Base-by-base conservation (phyloP, 805 yeast species). In the Ogataea ganodermae region DNA sequence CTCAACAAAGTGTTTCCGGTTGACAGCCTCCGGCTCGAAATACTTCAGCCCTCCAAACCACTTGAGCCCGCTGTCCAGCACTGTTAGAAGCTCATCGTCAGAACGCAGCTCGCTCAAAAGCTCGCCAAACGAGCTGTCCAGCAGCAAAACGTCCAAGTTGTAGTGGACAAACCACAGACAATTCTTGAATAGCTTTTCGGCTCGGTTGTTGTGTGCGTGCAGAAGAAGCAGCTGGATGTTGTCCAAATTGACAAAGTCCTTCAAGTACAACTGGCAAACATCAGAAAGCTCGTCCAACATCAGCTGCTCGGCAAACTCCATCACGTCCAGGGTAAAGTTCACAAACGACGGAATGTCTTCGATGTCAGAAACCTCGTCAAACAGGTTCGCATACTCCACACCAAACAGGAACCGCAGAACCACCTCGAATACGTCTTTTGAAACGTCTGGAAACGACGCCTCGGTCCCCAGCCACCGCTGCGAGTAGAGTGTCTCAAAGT, bases 81-180 rank as follows among this genome's bases (percentile, higher is more conserved):
- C 59, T 10, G 47, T 35, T 18, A 59, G 32, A 7, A 56, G 48
- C 18, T 50, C 58, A 5, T 28, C 27, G 6, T 56, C 53, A 3
- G 50, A 49, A 7, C 45, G 35, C 40, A 53, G 48, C 3, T 65
- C 62, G 8, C 60, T 59, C 1, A 75, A 52, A 26, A 72, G 48
- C 7, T 68, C 66, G 1, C 62, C 49, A 45, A 72, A 70, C 1
- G 66, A 65, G 18, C 28, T 21, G 35, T 81, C 83, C 44, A 80
- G 76, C 27, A 89, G 67, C 13, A 87, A 57, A 3, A 80, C 59
- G 24, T 83, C 89, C 46, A 86, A 66, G 60, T 89, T 88, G 52
- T 78, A 74, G 53, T 78, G 81, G 10, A 88, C 71, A 55, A 78
- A 86, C 83, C 89, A 83, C 21, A 83, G 68, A 59, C 96, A 80